These are phyloP conservation scores for Sarcomyxa edulis DNA, from an alignment of 768 basidiomycete species.

Conservation along the genomic window DNA sequence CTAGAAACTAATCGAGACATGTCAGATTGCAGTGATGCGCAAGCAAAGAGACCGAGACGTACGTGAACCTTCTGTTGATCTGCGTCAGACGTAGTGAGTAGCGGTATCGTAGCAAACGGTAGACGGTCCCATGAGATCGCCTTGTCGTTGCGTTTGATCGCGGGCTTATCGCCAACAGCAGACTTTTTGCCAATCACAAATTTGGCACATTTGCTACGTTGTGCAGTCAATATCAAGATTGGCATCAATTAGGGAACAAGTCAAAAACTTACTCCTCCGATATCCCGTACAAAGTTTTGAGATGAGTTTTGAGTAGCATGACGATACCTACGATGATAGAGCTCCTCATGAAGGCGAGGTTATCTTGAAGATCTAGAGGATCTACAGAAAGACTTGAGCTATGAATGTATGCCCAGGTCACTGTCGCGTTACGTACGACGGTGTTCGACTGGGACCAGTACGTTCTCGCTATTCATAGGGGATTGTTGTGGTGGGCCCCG, in stretches of 20 bases:
- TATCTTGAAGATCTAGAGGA: neutral
- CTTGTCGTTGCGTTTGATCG: constrained; percentile 52
- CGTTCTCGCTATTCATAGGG: constrained; percentile 1
- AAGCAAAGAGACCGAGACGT: constrained; percentile 16
- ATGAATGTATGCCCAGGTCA: neutral
- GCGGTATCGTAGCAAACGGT: constrained; percentile 55
- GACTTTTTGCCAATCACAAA: constrained; percentile 88
- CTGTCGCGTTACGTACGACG: neutral
- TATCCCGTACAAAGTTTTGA: constrained; percentile 78
- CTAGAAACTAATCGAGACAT: constrained; percentile 51
- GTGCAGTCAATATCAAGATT: constrained; percentile 4
- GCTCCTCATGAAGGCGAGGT: constrained; percentile 51
- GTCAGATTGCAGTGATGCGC: constrained; percentile 6
- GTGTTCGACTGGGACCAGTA: neutral
- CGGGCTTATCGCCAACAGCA: constrained; percentile 80
- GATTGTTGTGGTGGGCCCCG: constrained; percentile 30
- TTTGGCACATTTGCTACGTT: constrained; percentile 81
- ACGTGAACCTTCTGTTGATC: constrained; percentile 61
- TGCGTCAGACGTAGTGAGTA: constrained; percentile 60
- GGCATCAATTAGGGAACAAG: constrained; percentile 1
- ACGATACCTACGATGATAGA: constrained; percentile 81
- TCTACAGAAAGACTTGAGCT: neutral
- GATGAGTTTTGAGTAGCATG: constrained; percentile 81
- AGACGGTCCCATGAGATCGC: constrained; percentile 72
- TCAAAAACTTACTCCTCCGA: constrained; percentile 77